Percentiles rank a stretch among this genome's conserved stretches.
phyloP scores from a whole-genome alignment of 2,329 filamentous ascomycete genomes.

The Aspergillus versicolor region DNA sequence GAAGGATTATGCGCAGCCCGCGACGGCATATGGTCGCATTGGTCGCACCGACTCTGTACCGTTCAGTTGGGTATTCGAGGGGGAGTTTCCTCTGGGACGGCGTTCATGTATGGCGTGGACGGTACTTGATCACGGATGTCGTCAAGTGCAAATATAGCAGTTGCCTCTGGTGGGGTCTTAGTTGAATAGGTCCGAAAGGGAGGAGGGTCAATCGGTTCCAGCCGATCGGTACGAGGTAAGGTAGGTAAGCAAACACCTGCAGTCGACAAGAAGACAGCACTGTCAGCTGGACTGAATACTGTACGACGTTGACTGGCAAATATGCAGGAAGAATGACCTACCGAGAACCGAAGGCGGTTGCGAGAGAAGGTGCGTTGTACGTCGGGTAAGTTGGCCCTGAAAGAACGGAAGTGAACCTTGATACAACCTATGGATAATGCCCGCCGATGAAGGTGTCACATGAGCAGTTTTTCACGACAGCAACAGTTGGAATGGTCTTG shows the following conservation, averaged over 20 bases:
- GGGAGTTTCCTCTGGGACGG: not conserved
- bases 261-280: not conserved
- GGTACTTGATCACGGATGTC: not conserved
- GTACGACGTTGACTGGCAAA: not conserved
- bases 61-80: not conserved
- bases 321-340: not conserved
- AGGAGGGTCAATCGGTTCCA: not conserved
- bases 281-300: not conserved
- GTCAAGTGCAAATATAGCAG: not conserved
- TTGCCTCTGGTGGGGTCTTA: too few relatives aligned
- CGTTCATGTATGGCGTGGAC: not conserved
- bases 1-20: conserved; percentile 32
- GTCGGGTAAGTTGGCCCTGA: not conserved
- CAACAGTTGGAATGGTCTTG: not conserved
- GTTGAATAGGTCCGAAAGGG: too few relatives aligned
- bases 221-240: not conserved
- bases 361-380: not conserved
- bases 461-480: not conserved
- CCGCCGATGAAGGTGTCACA: not conserved
- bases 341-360: not conserved
- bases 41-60: conserved; percentile 5
- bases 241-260: not conserved
- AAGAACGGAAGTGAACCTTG: not conserved
- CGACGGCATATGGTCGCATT: conserved; percentile 40
- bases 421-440: not conserved